These are phyloP conservation scores for Erodium chrysanthum DNA, from an alignment of 441 rosid genomes.

Conservation along the genomic window DNA sequence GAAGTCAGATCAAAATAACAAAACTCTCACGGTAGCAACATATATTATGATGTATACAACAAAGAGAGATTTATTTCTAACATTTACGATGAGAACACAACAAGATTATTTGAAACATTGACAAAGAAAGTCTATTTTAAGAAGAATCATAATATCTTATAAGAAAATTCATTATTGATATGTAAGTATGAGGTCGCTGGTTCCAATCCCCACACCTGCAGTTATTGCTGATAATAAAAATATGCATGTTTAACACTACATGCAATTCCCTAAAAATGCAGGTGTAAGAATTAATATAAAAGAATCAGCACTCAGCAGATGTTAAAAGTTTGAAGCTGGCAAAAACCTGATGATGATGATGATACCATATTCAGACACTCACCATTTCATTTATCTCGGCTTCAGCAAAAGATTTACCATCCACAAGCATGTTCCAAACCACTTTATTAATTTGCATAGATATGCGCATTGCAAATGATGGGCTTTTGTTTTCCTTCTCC, in stretches of 20 bases:
- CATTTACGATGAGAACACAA: no score
- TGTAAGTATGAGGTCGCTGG: background rate
- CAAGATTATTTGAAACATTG: no score
- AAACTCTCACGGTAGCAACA: background rate
- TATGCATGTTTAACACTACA: no score
- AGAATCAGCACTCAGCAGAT: background rate
- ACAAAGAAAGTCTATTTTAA: no score
- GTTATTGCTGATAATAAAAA: no score
- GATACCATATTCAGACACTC: conserved; percentile 23
- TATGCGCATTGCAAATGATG: conserved; percentile 95
- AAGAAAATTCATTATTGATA: background rate
- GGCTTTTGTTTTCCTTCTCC: conserved; percentile 93
- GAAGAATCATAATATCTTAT: no score
- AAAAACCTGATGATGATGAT: background rate
- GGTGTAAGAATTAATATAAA: background rate
- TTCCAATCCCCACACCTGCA: no score
- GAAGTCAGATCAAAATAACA: background rate
- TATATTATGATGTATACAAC: background rate
- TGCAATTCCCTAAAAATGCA: background rate
- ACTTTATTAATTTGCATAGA: conserved; percentile 79
- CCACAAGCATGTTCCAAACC: conserved; percentile 91
- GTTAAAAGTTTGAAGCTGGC: background rate
- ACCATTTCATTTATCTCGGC: conserved; percentile 99
- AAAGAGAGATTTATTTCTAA: background rate
- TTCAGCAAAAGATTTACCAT: conserved; percentile 97